Percentiles rank a stretch among this genome's conserved stretches.
Evolutionary conservation across 2,329 filamentous ascomycete species (phyloP).

Genomic region (Beauveria scarabaeidicola): DNA sequence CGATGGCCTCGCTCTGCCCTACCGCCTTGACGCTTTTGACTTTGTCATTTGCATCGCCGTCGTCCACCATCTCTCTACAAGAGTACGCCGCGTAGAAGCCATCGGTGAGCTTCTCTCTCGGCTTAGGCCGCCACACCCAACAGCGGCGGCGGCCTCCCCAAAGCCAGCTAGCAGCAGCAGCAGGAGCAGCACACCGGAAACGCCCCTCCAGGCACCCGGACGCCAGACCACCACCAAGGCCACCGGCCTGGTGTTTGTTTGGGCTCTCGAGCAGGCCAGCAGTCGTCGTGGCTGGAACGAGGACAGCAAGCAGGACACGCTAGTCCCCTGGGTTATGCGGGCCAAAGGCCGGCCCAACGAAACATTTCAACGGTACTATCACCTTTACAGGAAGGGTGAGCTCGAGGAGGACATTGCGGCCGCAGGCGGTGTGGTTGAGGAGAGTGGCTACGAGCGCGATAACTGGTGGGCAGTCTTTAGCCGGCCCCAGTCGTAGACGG

Average conservation of each 20-base stretch:
- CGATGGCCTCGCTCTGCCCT: constrained; percentile 76
- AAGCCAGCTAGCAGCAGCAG: background rate
- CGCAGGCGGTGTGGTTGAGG: constrained; percentile 67
- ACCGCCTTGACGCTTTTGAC: constrained; percentile 53
- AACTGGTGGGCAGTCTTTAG: constrained; percentile 87
- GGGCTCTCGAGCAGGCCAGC: constrained; percentile 85
- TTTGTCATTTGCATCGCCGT: constrained; percentile 94
- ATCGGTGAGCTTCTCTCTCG: constrained; percentile 55
- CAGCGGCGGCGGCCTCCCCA: constrained; percentile 42
- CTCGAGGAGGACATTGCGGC: constrained; percentile 68
- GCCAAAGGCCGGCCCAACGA: constrained; percentile 30
- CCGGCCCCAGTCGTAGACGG: constrained; percentile 11
- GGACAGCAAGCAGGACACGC: constrained; percentile 75
- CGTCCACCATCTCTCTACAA: constrained; percentile 83
- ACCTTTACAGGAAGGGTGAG: constrained; percentile 81
- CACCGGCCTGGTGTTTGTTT: constrained; percentile 76
- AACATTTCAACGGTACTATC: constrained; percentile 87
- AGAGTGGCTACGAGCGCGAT: constrained; percentile 87
- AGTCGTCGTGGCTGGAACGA: constrained; percentile 87
- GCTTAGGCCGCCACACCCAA: background rate
- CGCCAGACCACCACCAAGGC: constrained; percentile 32
- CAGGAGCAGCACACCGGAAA: background rate
- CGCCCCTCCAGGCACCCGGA: constrained; percentile 6
- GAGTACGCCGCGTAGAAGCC: constrained; percentile 61
- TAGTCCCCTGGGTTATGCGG: constrained; percentile 86